phyloP scores from a whole-genome alignment of 2,329 filamentous ascomycete genomes.

The Stenocarpella maydis region DNA sequence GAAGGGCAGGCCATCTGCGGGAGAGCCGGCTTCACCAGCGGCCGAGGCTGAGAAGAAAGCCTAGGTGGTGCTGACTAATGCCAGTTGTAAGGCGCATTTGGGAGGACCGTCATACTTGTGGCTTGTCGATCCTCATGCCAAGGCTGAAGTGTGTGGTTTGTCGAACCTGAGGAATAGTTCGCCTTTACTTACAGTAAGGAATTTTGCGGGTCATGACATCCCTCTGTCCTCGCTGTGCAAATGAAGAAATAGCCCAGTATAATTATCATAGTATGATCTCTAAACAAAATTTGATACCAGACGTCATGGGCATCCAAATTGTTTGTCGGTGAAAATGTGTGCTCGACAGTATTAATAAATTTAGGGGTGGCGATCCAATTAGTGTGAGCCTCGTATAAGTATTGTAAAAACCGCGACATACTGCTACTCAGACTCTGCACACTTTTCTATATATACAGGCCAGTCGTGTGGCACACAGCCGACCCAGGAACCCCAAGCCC shows the following conservation, averaged over 20 bases:
- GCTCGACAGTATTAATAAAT: not conserved
- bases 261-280: not conserved
- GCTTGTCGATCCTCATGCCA: not conserved
- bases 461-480: constrained; percentile 34
- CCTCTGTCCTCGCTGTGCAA: not conserved
- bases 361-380: not conserved
- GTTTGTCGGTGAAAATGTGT: not conserved
- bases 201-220: not conserved
- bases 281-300: not conserved
- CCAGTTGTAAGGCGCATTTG: not conserved
- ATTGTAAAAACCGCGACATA: not conserved
- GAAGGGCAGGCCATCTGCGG: constrained; percentile 12
- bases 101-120: not conserved
- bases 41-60: constrained; percentile 23
- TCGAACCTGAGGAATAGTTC: not conserved
- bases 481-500: constrained; percentile 35
- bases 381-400: too few species aligned
- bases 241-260: not conserved
- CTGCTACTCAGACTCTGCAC: not conserved
- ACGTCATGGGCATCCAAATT: not conserved
- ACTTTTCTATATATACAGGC: constrained; percentile 36
- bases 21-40: not conserved
- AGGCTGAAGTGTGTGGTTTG: not conserved
- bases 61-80: not conserved
- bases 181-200: constrained; percentile 10